These are phyloP conservation scores for Vitis riparia DNA, from an alignment of 164 flowering plant genomes.

Conservation along the genomic window DNA sequence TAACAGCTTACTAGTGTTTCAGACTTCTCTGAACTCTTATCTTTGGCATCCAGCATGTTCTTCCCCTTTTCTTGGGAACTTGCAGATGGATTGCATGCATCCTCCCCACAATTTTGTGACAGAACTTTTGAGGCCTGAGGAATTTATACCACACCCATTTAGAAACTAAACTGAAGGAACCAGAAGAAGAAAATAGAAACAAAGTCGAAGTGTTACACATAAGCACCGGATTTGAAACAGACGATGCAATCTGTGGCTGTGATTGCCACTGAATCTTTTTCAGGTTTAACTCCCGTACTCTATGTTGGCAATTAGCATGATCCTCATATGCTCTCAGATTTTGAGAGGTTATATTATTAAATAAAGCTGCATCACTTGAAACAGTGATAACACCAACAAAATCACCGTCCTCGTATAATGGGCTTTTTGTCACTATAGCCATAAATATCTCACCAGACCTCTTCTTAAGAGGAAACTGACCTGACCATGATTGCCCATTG, in stretches of 20 bases:
- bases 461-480: slow-evolving; percentile 81
- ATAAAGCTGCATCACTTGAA: slow-evolving; percentile 76
- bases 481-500: slow-evolving; percentile 69
- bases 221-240: slow-evolving; percentile 86
- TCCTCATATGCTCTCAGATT: slow-evolving; percentile 32
- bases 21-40: slow-evolving; percentile 26
- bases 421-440: slow-evolving; percentile 78
- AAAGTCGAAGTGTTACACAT: slow-evolving; percentile 17
- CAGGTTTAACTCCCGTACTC: slow-evolving; percentile 31
- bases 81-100: slow-evolving; percentile 12
- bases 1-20: slow-evolving; percentile 28
- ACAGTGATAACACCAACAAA: slow-evolving; percentile 73
- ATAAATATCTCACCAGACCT: slow-evolving; percentile 71
- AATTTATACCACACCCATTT: not conserved
- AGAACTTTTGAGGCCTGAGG: slow-evolving; percentile 63
- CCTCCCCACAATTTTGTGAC: slow-evolving; percentile 34
- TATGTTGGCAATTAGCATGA: slow-evolving; percentile 24
- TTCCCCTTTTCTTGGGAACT: slow-evolving; percentile 21
- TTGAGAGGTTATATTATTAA: slow-evolving; percentile 37
- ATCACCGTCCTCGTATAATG: slow-evolving; percentile 66
- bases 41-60: slow-evolving; percentile 14
- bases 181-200: slow-evolving; percentile 1
- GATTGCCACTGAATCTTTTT: slow-evolving; percentile 64
- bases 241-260: slow-evolving; percentile 56
- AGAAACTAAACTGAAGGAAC: slow-evolving; percentile 5